Conservation (phyloP, 192 early-diverging fungal genomes). For the Coemansia sp. region DNA sequence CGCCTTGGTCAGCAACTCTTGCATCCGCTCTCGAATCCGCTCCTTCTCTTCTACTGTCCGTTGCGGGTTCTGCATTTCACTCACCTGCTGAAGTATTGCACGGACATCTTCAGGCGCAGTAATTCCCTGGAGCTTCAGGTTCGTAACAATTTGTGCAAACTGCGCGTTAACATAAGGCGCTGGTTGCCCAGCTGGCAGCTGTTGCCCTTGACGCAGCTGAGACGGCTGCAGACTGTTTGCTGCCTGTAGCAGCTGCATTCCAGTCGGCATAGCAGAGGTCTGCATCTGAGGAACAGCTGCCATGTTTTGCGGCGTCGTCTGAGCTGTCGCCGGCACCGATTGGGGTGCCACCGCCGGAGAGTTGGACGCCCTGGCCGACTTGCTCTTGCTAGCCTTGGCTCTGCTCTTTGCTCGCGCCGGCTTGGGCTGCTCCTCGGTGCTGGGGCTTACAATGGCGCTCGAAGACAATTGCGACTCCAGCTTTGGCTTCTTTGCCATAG, state of each 20-base stretch:
- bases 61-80: conserved; percentile 12
- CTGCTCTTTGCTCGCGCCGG: conserved; percentile 27
- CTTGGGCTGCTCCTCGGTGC: conserved; percentile 24
- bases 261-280: conserved; percentile 1
- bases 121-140: conserved; percentile 17
- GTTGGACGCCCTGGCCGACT: conserved; percentile 27
- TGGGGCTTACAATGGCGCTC: conserved; percentile 6
- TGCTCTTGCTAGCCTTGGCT: conserved; percentile 17
- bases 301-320: background rate
- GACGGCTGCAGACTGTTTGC: background rate
- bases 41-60: conserved; percentile 13
- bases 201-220: background rate
- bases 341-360: conserved; percentile 28
- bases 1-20: conserved; percentile 1
- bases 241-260: conserved; percentile 1
- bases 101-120: conserved; percentile 12
- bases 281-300: conserved; percentile 6
- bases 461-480: conserved; percentile 10
- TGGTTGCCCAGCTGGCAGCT: conserved; percentile 1
- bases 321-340: background rate
- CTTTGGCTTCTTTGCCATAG: conserved; percentile 27
- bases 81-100: conserved; percentile 1
- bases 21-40: conserved; percentile 2
- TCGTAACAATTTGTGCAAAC: background rate
- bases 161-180: background rate